A percentile compares a stretch with the other conserved stretches of the same genome.
These are phyloP conservation scores for Candida pini DNA, from an alignment of 805 yeast species.

Conservation along the genomic window DNA sequence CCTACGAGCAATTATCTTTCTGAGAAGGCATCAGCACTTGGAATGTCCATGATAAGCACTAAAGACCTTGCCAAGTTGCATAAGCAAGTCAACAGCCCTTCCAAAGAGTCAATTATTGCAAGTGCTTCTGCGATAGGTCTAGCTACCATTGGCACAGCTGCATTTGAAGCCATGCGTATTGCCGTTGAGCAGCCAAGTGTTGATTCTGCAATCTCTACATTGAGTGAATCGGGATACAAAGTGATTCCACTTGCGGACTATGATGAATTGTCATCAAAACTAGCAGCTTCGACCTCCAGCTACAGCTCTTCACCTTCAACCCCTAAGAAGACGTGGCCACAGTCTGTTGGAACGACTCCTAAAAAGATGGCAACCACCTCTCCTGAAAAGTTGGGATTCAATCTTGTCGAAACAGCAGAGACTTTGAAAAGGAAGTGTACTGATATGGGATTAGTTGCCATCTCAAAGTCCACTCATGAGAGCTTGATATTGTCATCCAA, in stretches of 20 bases:
- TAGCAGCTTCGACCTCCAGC: no score
- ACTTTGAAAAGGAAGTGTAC: constrained; percentile 20
- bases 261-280: constrained; percentile 10
- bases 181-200: constrained; percentile 22
- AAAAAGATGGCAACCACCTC: constrained; percentile 5
- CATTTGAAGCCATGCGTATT: constrained; percentile 21
- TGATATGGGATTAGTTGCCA: constrained; percentile 21
- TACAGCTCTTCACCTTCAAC: no score
- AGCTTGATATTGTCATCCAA: constrained; percentile 24
- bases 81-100: constrained; percentile 2
- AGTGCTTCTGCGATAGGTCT: constrained; percentile 31
- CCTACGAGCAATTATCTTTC: constrained; percentile 1
- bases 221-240: constrained; percentile 21
- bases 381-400: constrained; percentile 10
- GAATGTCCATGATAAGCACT: constrained; percentile 1
- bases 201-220: constrained; percentile 18
- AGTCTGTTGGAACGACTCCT: constrained; percentile 1
- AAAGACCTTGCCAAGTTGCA: constrained; percentile 1
- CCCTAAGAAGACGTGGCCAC: no score
- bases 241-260: constrained; percentile 19
- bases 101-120: constrained; percentile 11
- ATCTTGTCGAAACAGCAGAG: constrained; percentile 18
- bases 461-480: constrained; percentile 23
- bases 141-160: constrained; percentile 27
- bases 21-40: not conserved